phyloP scores from a whole-genome alignment of 2,329 filamentous ascomycete species.

The Colletotrichum brevisporum region DNA sequence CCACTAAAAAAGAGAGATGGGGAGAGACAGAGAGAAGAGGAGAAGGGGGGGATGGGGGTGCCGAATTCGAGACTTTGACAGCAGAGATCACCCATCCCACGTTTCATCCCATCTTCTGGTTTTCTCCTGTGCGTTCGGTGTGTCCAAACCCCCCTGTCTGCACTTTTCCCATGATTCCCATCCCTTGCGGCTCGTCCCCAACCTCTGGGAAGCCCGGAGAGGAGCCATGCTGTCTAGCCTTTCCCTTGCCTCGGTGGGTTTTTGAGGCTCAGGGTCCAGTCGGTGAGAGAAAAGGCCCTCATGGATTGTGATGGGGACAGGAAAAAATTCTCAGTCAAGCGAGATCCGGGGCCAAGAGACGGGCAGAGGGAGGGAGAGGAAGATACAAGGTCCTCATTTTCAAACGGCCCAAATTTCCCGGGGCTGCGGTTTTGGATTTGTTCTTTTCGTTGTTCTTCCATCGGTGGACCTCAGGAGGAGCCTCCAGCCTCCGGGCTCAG shows the following conservation, averaged over 20 bases:
- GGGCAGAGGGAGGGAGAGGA: not conserved
- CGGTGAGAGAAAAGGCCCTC: conserved; percentile 12
- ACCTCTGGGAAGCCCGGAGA: conserved; percentile 14
- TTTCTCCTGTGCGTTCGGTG: not conserved
- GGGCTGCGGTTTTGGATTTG: conserved; percentile 38
- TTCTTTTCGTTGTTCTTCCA: conserved; percentile 14
- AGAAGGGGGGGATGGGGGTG: conserved; percentile 5
- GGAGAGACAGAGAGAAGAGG: not conserved
- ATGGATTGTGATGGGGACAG: conserved; percentile 1
- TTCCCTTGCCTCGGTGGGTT: conserved; percentile 1
- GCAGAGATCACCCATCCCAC: conserved; percentile 26
- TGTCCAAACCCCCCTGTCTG: not conserved
- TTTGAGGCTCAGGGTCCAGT: conserved; percentile 6
- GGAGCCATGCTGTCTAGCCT: not conserved
- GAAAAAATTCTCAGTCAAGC: not conserved
- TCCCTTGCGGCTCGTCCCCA: conserved; percentile 21
- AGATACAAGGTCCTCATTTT: conserved; percentile 20
- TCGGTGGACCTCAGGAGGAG: not conserved
- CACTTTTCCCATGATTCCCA: not conserved
- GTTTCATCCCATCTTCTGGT: conserved; percentile 32
- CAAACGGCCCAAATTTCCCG: conserved; percentile 39
- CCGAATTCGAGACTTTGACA: conserved; percentile 26
- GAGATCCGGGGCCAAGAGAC: not conserved
- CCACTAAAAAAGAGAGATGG: not conserved
- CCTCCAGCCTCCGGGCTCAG: not conserved